Conservation (phyloP, 768 basidiomycete genomes). For the Dendrothele bispora region DNA sequence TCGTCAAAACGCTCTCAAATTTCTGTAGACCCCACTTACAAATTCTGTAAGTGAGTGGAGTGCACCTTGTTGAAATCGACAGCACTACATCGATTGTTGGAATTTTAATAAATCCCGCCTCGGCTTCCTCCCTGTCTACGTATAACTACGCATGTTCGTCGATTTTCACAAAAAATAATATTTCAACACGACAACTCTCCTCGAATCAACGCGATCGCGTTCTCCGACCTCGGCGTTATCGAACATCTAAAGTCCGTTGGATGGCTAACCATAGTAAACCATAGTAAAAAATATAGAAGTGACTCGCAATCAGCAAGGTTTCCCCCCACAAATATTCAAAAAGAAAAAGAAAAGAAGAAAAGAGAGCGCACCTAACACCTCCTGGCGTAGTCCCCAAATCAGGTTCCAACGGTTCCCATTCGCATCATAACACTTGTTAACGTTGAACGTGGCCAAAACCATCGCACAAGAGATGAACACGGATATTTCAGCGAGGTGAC, state of each 20-base stretch:
- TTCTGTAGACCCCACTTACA: too few relatives aligned
- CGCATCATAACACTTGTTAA: constrained; percentile 46
- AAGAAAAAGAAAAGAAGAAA: neutral
- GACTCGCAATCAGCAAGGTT: neutral
- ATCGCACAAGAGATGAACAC: constrained; percentile 53
- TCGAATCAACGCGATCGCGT: constrained; percentile 54
- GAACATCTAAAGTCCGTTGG: constrained; percentile 62
- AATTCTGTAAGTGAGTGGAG: too few relatives aligned
- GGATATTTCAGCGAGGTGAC: constrained; percentile 54
- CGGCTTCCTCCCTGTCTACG: too few relatives aligned
- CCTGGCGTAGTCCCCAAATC: constrained; percentile 59
- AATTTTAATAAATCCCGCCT: too few relatives aligned
- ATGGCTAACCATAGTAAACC: constrained; percentile 37
- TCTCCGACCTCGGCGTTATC: constrained; percentile 60
- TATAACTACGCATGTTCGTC: too few relatives aligned
- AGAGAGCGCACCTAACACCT: constrained; percentile 53
- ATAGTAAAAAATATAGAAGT: neutral
- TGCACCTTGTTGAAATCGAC: too few relatives aligned
- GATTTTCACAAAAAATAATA: too few relatives aligned
- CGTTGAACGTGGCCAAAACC: constrained; percentile 51
- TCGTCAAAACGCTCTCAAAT: too few relatives aligned
- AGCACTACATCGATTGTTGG: too few relatives aligned
- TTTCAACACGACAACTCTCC: too few relatives aligned
- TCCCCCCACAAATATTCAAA: too few relatives aligned
- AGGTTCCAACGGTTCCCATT: constrained; percentile 42